These are phyloP conservation scores for Cardamine chenopodiifolia DNA, from an alignment of 345 rosid genomes.

Conservation along the genomic window DNA sequence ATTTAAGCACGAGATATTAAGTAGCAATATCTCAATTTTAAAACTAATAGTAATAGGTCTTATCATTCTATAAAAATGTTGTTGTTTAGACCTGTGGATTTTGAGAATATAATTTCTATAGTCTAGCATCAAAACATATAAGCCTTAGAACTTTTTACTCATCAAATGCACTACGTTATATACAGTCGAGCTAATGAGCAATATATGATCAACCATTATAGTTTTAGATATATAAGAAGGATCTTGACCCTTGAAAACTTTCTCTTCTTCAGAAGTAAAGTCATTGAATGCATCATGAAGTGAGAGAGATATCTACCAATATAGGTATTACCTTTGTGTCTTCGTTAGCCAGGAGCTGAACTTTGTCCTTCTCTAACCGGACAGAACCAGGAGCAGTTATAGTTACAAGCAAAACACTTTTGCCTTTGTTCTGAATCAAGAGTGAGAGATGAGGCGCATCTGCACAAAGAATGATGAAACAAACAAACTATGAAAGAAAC, in stretches of 20 bases:
- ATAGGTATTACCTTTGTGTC: constrained; percentile 49
- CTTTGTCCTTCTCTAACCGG: constrained; percentile 48
- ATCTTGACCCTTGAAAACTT: neutral
- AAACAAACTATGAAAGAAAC: neutral
- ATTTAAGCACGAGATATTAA: neutral
- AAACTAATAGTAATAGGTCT: neutral
- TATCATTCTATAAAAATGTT: neutral
- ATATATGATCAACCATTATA: too few relatives aligned
- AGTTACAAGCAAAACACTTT: constrained; percentile 48
- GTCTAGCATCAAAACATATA: neutral
- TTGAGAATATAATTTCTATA: neutral
- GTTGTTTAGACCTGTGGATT: neutral
- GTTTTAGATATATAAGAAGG: constrained; percentile 7
- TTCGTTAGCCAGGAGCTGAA: constrained; percentile 56
- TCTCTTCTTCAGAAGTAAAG: neutral
- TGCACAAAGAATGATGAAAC: constrained; percentile 36
- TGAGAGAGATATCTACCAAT: neutral
- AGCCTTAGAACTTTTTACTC: neutral
- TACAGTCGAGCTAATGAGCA: neutral
- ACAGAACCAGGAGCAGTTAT: constrained; percentile 64
- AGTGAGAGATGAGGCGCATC: constrained; percentile 74
- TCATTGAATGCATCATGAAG: neutral
- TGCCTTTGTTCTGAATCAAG: constrained; percentile 69
- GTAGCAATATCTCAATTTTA: neutral
- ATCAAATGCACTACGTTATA: neutral